Evolutionary conservation across 2,329 filamentous ascomycete genomes (phyloP), one percentile per base, ranked within the genome.

Genomic region (Grosmannia clavigera): DNA sequence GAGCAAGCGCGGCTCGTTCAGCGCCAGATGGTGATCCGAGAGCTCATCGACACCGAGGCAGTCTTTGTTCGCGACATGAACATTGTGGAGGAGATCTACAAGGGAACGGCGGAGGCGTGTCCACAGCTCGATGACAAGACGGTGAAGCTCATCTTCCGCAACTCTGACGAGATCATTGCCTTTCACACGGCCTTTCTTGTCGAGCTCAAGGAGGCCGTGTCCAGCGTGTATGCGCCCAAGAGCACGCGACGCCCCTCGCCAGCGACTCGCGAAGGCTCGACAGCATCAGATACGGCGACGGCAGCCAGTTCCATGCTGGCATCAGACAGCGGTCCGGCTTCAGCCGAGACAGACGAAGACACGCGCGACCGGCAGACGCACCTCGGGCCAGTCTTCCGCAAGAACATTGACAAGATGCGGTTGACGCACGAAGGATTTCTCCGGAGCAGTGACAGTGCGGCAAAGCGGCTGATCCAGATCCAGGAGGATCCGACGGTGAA

Each of bases 81-180:
- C 70, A 92, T 99, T 58, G 87, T 96, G 2, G 90, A 95, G 68
- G 92, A 97, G 69, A 97, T 99, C 59, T 99, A 97, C 78, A 95
- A 95, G 72, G 91, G 90, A 52, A 97, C 94, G 0, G 89, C 90
- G 1, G 85, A 88, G 65, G 87, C 88, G 12, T 91, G 88, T 60
- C 84, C 90, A 10, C 84, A 90, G 64, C 81, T 96, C 33, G 89
- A 88, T 52, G 76, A 82, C 51, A 88, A 92, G 64, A 95, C 95
- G 64, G 86, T 95, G 67, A 95, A 92, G 69, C 80, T 88, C 14
- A 83, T 99, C 19, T 99, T 99, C 71, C 87, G 90, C 64, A 99
- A 99, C 68, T 92, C 88, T 4, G 88, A 94, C 67, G 88, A 96
- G 67, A 86, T 99, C 60, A 90, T 95, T 62, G 81, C 83, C 35